Evolutionary conservation across 2,329 filamentous ascomycete genomes (phyloP), one percentile per base, ranked within the genome.

Genomic region (Aspergillus nomiae): DNA sequence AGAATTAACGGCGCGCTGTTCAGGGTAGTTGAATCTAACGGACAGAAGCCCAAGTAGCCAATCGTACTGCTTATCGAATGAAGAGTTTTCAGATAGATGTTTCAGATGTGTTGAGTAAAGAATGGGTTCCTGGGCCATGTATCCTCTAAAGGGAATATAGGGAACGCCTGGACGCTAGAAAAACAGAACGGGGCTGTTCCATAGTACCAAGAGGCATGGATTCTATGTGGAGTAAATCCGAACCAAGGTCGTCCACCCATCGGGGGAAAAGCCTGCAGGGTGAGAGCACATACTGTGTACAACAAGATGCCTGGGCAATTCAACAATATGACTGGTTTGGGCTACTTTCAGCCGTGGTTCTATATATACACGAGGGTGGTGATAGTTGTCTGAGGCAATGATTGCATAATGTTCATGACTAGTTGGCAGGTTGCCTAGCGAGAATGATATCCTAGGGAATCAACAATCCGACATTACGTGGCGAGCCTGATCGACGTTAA

Each of bases 401-500:
- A 50, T 58, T 46, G 30, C 41, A 58, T 51, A 58, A 58, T 38
- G 43, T 9, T 12, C 30, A 34, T 11, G 21, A 53, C 26, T 16
- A 26, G n/a, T 5, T 38, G 10, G 24, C 4, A 36, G 51, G 34
- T 41, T 55, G 51, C n/a, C 32, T 55, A 14, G 32, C 32, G 4
- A 36, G 21, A 21, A 55, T 21, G 34, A 26, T 26, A 9, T 55
- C 3, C 21, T 12, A 30, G 30, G 24, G 10, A 12, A 38, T 43
- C 48, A 43, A 32, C 45, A 26, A 59, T 19, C 28, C 12, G 28
- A 14, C 21, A 56, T 60, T 54, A 63, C 58, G 58, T 60, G 61
- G 61, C 61, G 50, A 51, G 46, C 21, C 51, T 6, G 62, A 60
- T 61, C 62, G 62, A 56, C 56, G 30, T 41, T 12, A 16, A 28